Base-by-base conservation (phyloP, 1,284 basidiomycete species). In the Fomitopsis pinicola region DNA sequence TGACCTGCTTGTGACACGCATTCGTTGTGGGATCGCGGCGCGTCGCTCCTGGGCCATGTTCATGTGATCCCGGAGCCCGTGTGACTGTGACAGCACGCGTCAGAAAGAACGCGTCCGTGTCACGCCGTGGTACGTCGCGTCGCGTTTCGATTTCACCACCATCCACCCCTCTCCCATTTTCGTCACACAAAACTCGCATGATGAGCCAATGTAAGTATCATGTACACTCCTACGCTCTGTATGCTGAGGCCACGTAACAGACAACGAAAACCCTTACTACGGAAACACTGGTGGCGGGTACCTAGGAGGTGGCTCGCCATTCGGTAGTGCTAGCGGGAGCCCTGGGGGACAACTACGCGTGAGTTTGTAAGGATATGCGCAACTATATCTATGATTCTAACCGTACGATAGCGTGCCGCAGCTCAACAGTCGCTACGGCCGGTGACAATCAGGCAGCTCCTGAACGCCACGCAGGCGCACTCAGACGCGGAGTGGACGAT, bases 401-500 rank as follows among this genome's bases (percentile, higher is more conserved):
- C 48, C 7, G 12, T 9, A 36, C 28, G 7, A 10, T 40, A 67
- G 67, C 58, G 66, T 57, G 63, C 66, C 22, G 66, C 63, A 9
- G 75, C 82, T 33, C 77, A 80, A 0, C 85, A 89, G 61, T 89
- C 92, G 0, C 74, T 98, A 30, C 86, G 95, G 52, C 94, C 97
- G 5, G 84, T 97, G 52, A 97, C 93, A 3, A 83, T 95, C 67
- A 84, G 88, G 59, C 95, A 97, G 74, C 80, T 98, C 55, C 69
- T 82, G 54, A 83, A 85, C 65, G 92, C 95, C 2, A 81, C 79
- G 38, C 95, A 97, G 77, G 82, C 88, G 6, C 93, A 97, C 71
- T 81, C 89, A 0, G 96, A 98, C 66, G 89, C 94, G 1, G 93
- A 96, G 58, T 96, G 95, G 84, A 82, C 81, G 59, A 82, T 98